These are phyloP conservation scores for Phytopythium vexans DNA, from an alignment of 352 stramenopile species.

Conservation along the genomic window DNA sequence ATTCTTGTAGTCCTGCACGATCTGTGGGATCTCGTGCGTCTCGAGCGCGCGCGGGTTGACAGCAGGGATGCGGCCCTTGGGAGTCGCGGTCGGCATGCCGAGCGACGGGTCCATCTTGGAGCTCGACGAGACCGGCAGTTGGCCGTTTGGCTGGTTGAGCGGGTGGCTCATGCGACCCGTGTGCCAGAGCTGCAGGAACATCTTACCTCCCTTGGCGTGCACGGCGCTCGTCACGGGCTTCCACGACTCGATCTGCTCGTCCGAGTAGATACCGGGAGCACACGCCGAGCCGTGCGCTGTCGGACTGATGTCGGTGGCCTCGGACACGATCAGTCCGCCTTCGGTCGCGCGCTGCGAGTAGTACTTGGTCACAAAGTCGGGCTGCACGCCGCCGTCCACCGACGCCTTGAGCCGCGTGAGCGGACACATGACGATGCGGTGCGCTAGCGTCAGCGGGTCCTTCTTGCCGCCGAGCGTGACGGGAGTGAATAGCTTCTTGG, in stretches of 20 bases:
- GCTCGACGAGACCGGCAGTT: constrained; percentile 47
- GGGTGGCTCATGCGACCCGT: constrained; percentile 23
- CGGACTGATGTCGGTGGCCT: constrained; percentile 41
- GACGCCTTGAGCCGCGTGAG: constrained; percentile 32
- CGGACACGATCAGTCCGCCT: constrained; percentile 48
- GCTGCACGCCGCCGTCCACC: constrained; percentile 30
- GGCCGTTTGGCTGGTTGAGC: constrained; percentile 33
- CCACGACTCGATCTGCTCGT: constrained; percentile 42
- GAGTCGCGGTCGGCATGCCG: constrained; percentile 21
- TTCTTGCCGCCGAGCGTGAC: constrained; percentile 22
- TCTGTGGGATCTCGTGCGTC: constrained; percentile 64
- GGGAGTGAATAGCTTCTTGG: constrained; percentile 22
- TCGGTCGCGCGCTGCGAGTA: constrained; percentile 28
- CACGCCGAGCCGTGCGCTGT: constrained; percentile 24
- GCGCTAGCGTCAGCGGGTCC: constrained; percentile 32
- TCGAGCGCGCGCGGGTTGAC: constrained; percentile 57
- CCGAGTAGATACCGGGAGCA: constrained; percentile 42
- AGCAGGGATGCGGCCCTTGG: constrained; percentile 26
- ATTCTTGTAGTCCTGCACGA: constrained; percentile 68
- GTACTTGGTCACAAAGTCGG: constrained; percentile 38
- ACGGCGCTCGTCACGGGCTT: constrained; percentile 58
- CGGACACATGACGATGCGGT: constrained; percentile 56
- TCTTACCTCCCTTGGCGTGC: constrained; percentile 36
- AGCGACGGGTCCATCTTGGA: constrained; percentile 24
- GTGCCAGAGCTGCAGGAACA: constrained; percentile 31